Conservation (phyloP, 495 filamentous ascomycete species). For the Xylaria scruposa region DNA sequence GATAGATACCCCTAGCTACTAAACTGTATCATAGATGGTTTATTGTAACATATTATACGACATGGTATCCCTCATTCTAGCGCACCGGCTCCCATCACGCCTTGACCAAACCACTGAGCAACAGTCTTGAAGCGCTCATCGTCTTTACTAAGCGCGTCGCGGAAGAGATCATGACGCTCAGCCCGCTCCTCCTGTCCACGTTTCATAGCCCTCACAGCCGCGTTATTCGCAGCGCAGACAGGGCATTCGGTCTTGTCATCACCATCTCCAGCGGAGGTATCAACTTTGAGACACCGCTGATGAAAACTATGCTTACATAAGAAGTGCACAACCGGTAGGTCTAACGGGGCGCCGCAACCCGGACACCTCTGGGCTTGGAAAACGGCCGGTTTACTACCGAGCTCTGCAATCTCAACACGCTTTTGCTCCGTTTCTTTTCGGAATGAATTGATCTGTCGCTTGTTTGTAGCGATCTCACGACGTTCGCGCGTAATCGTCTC, state of each 20-base stretch:
- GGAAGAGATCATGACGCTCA: constrained; percentile 89
- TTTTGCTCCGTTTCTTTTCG: constrained; percentile 84
- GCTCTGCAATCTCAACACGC: constrained; percentile 74
- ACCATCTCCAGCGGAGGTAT: constrained; percentile 37
- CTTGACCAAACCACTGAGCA: constrained; percentile 92
- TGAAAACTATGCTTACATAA: constrained; percentile 97
- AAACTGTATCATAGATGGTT: constrained; percentile 14
- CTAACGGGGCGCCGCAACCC: constrained; percentile 74
- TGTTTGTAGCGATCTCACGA: constrained; percentile 82
- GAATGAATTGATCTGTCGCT: constrained; percentile 82
- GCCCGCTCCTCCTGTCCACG: constrained; percentile 86
- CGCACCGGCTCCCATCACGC: constrained; percentile 71
- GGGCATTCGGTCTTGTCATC: constrained; percentile 79
- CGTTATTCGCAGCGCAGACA: constrained; percentile 79
- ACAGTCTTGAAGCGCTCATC: constrained; percentile 86
- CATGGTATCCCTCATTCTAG: constrained; percentile 17
- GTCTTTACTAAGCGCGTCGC: constrained; percentile 76
- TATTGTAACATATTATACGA: constrained; percentile 2
- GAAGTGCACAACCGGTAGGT: constrained; percentile 92
- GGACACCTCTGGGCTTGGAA: constrained; percentile 90
- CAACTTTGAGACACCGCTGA: constrained; percentile 72
- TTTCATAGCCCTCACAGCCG: constrained; percentile 84
- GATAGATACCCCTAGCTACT: constrained; percentile 21
- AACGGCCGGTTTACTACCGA: constrained; percentile 79
- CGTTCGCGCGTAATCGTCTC: constrained; percentile 87